phyloP scores from a whole-genome alignment of 2,329 filamentous ascomycete species.

The Seiridium unicorne region DNA sequence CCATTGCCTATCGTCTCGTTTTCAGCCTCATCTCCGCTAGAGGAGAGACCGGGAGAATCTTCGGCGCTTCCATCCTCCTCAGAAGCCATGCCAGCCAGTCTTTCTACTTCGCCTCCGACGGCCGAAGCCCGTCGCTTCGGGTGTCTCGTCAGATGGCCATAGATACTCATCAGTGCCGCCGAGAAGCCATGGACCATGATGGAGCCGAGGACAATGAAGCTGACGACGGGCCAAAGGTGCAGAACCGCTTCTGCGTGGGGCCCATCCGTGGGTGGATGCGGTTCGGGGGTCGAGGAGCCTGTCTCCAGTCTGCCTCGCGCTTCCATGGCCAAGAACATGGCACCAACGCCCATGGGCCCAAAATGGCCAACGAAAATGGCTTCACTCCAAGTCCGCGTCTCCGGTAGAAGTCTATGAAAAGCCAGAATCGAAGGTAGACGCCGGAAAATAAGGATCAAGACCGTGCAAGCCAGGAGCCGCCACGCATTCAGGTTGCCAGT shows the following conservation, averaged over 20 bases:
- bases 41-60: background rate
- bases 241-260: background rate
- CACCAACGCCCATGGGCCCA: conserved; percentile 26
- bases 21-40: background rate
- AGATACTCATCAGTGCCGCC: background rate
- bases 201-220: conserved; percentile 24
- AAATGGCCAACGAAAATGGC: conserved; percentile 27
- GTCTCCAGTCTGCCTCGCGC: background rate
- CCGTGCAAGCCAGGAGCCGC: conserved; percentile 16
- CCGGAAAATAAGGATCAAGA: conserved; percentile 17
- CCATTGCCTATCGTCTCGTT: background rate
- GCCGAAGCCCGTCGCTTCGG: background rate
- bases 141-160: background rate
- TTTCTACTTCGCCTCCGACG: background rate
- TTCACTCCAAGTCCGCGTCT: conserved; percentile 13
- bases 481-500: conserved; percentile 5
- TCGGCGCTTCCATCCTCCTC: background rate
- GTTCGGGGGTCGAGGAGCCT: background rate
- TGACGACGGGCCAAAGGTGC: conserved; percentile 6
- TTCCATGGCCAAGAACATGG: conserved; percentile 19
- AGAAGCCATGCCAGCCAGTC: background rate
- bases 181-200: conserved; percentile 45
- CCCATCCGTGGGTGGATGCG: background rate
- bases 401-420: conserved; percentile 14
- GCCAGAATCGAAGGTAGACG: conserved; percentile 18